Conservation (phyloP, 1,139 yeast species). For the Candida sp. region DNA sequence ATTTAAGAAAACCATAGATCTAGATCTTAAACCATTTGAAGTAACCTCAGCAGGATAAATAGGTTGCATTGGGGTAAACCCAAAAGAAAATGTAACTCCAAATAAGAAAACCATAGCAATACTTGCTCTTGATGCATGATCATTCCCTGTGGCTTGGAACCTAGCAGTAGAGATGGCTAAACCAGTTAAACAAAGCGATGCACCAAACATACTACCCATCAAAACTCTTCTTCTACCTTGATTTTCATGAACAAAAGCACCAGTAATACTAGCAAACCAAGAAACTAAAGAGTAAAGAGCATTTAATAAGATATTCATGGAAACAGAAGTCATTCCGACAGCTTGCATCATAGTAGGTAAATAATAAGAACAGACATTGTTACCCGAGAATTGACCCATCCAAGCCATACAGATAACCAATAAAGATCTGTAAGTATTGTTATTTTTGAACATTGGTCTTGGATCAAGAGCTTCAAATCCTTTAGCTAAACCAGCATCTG, state of each 20-base stretch:
- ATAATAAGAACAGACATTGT: conserved; percentile 17
- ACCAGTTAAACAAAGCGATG: conserved; percentile 11
- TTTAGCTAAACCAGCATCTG: conserved; percentile 1
- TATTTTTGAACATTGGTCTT: conserved; percentile 7
- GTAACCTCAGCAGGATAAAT: conserved; percentile 18
- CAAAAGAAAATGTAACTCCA: conserved; percentile 17
- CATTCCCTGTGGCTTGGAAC: conserved; percentile 9
- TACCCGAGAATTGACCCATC: conserved; percentile 16
- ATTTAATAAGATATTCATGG: conserved; percentile 15
- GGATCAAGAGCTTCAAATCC: conserved; percentile 7
- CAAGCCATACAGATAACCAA: conserved; percentile 9
- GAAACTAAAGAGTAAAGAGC: conserved; percentile 14
- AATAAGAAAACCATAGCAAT: conserved; percentile 16
- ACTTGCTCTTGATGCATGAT: conserved; percentile 12
- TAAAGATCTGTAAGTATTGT: conserved; percentile 4
- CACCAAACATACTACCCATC: conserved; percentile 14
- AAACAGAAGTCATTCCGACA: conserved; percentile 14
- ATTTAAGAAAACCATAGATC: conserved; percentile 12
- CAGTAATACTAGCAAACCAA: conserved; percentile 12
- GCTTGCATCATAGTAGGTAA: conserved; percentile 14
- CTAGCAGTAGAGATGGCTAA: conserved; percentile 13
- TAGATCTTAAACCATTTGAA: conserved; percentile 14
- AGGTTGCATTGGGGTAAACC: conserved; percentile 18
- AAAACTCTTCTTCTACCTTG: conserved; percentile 17
- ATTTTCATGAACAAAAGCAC: conserved; percentile 13